phyloP scores from a whole-genome alignment of 306 rosid genomes.

The Cercis canadensis region DNA sequence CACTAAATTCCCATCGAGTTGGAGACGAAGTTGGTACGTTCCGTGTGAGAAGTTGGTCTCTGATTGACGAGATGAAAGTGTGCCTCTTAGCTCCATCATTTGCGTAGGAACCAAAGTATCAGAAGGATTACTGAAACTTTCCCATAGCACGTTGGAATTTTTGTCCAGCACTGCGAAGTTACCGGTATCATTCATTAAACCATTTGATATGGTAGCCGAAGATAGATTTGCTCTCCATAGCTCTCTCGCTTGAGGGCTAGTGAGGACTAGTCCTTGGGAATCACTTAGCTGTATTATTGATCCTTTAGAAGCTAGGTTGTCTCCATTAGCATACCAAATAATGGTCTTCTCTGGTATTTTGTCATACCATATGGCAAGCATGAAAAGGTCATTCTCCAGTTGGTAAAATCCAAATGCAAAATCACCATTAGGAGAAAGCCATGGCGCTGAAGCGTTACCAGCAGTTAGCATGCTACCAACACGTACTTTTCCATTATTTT shows the following conservation, averaged over 20 bases:
- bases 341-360: conserved; percentile 6
- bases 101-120: conserved; percentile 51
- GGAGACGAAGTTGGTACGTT: conserved; percentile 16
- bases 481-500: background rate
- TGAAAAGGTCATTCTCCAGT: conserved; percentile 22
- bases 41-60: conserved; percentile 36
- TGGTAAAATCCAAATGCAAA: conserved; percentile 42
- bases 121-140: conserved; percentile 28
- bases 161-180: conserved; percentile 30
- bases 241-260: conserved; percentile 33
- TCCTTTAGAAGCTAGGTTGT: conserved; percentile 12
- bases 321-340: conserved; percentile 42
- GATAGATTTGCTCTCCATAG: conserved; percentile 37
- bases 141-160: conserved; percentile 25
- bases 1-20: conserved; percentile 32
- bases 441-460: background rate
- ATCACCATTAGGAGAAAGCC: conserved; percentile 42
- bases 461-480: conserved; percentile 30
- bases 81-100: conserved; percentile 1
- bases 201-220: conserved; percentile 9
- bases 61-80: conserved; percentile 39
- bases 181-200: conserved; percentile 39
- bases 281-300: conserved; percentile 34
- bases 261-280: conserved; percentile 45
- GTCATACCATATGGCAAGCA: conserved; percentile 31